Conservation (phyloP, 192 early-diverging fungal genomes). For the Geosiphon pyriformis region DNA sequence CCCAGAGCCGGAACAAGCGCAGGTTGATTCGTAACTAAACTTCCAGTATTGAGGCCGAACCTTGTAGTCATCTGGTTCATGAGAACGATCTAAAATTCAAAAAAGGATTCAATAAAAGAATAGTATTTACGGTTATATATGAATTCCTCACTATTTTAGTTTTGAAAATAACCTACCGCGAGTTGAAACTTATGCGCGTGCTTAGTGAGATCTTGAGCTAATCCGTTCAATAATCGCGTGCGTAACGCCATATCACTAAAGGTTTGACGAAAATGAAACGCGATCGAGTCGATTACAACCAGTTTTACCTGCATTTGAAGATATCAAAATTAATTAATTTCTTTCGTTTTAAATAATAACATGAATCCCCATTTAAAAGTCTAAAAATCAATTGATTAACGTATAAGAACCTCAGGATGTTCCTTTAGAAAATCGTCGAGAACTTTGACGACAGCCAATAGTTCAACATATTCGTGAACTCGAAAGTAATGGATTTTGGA, state of each 20-base stretch:
- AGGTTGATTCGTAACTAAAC: neutral
- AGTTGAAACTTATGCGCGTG: conserved; percentile 8
- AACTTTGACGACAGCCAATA: conserved; percentile 14
- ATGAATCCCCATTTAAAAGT: neutral
- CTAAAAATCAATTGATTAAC: neutral
- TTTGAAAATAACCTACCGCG: conserved; percentile 13
- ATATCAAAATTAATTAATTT: too few relatives aligned
- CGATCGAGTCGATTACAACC: conserved; percentile 23
- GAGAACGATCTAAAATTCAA: conserved; percentile 8
- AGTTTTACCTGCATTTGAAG: conserved; percentile 14
- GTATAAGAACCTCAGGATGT: conserved; percentile 1
- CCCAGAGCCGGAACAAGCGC: conserved; percentile 16
- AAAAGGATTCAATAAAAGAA: neutral
- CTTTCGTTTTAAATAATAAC: neutral
- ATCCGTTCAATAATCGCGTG: conserved; percentile 9
- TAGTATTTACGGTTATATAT: neutral
- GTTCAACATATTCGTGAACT: conserved; percentile 14
- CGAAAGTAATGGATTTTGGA: conserved; percentile 16
- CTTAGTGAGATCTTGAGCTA: conserved; percentile 20
- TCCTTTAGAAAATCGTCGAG: conserved; percentile 21
- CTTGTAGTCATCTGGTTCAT: conserved; percentile 26
- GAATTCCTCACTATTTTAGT: neutral
- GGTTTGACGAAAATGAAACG: conserved; percentile 15
- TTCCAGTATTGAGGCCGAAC: neutral
- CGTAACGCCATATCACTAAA: conserved; percentile 15